Percentiles rank a stretch among this genome's conserved stretches.
These are phyloP conservation scores for Diaporthe citriasiana DNA, from an alignment of 2,329 filamentous ascomycete species.

Conservation along the genomic window DNA sequence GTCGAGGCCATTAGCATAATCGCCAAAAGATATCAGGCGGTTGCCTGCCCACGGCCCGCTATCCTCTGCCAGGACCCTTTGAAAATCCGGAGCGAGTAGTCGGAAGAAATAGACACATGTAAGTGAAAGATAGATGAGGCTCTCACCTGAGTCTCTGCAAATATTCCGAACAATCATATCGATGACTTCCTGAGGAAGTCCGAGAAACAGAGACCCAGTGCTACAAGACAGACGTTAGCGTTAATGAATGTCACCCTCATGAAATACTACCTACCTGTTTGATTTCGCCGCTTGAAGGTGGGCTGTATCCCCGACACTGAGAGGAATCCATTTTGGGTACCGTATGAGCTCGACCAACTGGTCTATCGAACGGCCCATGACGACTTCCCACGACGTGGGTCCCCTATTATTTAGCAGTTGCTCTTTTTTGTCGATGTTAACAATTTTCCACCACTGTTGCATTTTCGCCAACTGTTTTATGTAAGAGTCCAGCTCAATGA, in stretches of 20 bases:
- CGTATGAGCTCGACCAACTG: neutral
- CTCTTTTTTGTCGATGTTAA: constrained; percentile 1
- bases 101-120: constrained; percentile 8
- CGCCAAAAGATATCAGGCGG: neutral
- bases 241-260: neutral
- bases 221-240: neutral
- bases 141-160: neutral
- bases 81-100: neutral
- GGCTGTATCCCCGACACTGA: neutral
- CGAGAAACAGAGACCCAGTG: neutral
- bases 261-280: neutral
- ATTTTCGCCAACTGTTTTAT: neutral
- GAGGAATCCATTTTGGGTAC: neutral
- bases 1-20: neutral
- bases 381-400: neutral
- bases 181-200: neutral
- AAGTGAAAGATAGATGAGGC: neutral
- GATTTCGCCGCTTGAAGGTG: neutral
- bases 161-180: neutral
- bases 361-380: neutral
- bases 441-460: neutral
- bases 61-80: neutral
- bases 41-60: neutral
- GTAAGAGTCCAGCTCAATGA: neutral
- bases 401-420: neutral